Evolutionary conservation across 371 early-diverging fungal genomes (phyloP).

Genomic region (Dentiscutata heterogama): DNA sequence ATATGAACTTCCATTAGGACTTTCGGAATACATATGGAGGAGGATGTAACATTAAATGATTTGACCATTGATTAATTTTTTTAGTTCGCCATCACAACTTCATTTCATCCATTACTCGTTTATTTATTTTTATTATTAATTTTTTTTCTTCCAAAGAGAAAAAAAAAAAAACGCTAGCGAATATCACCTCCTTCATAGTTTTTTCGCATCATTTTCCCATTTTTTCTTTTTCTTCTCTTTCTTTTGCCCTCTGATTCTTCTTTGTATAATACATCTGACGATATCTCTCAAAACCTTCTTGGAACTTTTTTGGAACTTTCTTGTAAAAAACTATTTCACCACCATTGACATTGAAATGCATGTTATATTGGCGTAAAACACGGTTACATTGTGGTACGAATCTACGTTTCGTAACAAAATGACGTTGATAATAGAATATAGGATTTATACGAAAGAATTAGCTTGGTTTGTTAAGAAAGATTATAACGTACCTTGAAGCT

Average conservation of each 20-base stretch:
- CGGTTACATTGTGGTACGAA: conserved; percentile 76
- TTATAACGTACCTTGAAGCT: conserved; percentile 68
- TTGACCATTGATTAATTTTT: conserved; percentile 6
- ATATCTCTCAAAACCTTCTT: conserved; percentile 74
- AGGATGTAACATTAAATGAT: neutral
- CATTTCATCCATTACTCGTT: too few species aligned
- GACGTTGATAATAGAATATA: neutral
- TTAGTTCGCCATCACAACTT: too few species aligned
- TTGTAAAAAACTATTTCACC: conserved; percentile 67
- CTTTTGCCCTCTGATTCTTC: conserved; percentile 62
- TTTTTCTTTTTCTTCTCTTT: conserved; percentile 43
- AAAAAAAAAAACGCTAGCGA: neutral
- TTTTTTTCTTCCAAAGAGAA: too few species aligned
- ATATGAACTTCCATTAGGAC: neutral
- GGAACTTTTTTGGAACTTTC: conserved; percentile 69
- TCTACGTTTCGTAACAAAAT: conserved; percentile 50
- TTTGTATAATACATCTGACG: conserved; percentile 65
- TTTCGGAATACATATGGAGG: conserved; percentile 17
- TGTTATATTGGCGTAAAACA: conserved; percentile 73
- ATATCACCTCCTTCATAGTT: neutral
- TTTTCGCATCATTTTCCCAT: neutral
- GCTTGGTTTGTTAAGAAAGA: neutral
- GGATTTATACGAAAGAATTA: neutral
- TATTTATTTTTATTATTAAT: too few species aligned
- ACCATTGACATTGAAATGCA: conserved; percentile 67